Evolutionary conservation across 176 grass and related monocot species (phyloP).

Genomic region (Tillandsia leiboldiana): DNA sequence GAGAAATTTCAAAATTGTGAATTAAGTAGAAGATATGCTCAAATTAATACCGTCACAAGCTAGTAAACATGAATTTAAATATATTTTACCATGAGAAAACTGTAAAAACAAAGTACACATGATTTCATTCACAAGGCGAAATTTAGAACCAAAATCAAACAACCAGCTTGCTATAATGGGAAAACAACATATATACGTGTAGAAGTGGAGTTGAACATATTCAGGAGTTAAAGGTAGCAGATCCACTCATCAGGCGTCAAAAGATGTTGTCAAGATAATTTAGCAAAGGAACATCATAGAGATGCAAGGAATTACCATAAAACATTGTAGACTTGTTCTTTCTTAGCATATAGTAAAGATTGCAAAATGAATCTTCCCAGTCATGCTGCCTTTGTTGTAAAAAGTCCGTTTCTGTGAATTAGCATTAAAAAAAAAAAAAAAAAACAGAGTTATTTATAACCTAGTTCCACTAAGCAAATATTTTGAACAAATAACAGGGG

Average conservation of each 20-base stretch:
- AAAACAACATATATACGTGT: background rate
- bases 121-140: too few species aligned
- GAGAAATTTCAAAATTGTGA: too few species aligned
- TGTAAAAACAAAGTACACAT: too few species aligned
- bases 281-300: background rate
- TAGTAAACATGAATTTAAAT: too few species aligned
- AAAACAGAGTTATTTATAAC: slow-evolving; percentile 12
- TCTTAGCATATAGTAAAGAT: slow-evolving; percentile 84
- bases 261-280: slow-evolving; percentile 8
- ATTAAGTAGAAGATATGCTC: too few species aligned
- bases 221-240: background rate
- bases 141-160: too few species aligned
- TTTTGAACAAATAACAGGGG: background rate
- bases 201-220: background rate
- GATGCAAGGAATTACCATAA: slow-evolving; percentile 59
- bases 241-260: background rate
- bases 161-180: too few species aligned
- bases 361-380: slow-evolving; percentile 81
- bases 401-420: slow-evolving; percentile 51
- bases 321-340: slow-evolving; percentile 70
- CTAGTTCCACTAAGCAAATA: background rate
- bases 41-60: too few species aligned
- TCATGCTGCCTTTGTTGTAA: slow-evolving; percentile 58
- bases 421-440: slow-evolving; percentile 1
- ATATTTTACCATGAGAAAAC: too few species aligned